A percentile compares a stretch with the other conserved stretches of the same genome.
Conservation (phyloP, 176 grass and related monocot genomes). For the Calamus simplicifolius region DNA sequence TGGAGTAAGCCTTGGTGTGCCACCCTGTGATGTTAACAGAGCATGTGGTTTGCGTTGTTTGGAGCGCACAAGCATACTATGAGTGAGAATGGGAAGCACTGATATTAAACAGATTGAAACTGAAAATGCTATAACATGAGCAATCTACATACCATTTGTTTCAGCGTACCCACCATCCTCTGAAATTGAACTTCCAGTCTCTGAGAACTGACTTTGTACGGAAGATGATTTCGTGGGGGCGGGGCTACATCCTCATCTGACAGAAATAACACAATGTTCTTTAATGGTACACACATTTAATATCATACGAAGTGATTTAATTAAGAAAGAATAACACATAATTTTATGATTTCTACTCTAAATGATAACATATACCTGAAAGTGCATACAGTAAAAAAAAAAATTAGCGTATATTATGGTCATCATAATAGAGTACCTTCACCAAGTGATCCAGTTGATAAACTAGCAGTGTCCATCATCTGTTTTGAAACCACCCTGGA, state of each 20-base stretch:
- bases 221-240: constrained; percentile 28
- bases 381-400: too few relatives aligned
- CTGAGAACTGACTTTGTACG: constrained; percentile 37
- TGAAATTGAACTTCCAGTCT: constrained; percentile 43
- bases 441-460: constrained; percentile 26
- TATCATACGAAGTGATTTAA: too few relatives aligned
- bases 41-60: constrained; percentile 35
- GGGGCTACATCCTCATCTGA: constrained; percentile 57
- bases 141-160: constrained; percentile 39
- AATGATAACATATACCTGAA: too few relatives aligned
- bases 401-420: too few relatives aligned
- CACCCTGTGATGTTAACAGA: constrained; percentile 54
- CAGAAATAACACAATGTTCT: constrained; percentile 9
- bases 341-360: too few relatives aligned
- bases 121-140: not conserved
- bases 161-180: constrained; percentile 40
- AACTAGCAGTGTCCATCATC: constrained; percentile 29
- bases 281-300: too few relatives aligned
- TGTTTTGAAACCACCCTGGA: constrained; percentile 32
- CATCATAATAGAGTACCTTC: constrained; percentile 29
- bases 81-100: not conserved
- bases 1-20: constrained; percentile 71
- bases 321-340: too few relatives aligned
- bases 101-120: not conserved
- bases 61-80: constrained; percentile 26